phyloP scores from a whole-genome alignment of 2,329 filamentous ascomycete genomes.

The Colletotrichum abscissum region DNA sequence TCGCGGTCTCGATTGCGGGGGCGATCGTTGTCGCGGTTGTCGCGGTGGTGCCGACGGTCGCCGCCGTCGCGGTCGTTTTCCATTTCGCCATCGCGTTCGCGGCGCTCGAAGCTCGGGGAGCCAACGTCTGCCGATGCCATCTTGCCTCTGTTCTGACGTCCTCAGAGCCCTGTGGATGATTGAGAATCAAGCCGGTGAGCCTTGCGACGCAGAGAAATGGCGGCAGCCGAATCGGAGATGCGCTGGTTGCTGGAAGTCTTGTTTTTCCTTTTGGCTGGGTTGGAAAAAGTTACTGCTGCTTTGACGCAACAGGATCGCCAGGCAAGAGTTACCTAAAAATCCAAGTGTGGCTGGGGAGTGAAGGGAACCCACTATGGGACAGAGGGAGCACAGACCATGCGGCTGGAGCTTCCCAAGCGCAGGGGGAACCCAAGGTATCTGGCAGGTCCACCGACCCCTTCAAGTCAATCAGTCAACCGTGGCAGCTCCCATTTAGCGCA shows the following conservation, averaged over 20 bases:
- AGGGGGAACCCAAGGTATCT: background rate
- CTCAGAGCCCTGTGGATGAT: background rate
- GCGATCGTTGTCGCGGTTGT: conserved; percentile 37
- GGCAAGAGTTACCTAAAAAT: conserved; percentile 20
- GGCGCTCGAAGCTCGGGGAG: conserved; percentile 52
- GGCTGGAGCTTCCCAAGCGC: conserved; percentile 26
- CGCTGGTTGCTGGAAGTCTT: conserved; percentile 3
- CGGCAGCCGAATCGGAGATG: conserved; percentile 13
- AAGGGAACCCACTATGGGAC: background rate
- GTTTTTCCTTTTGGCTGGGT: background rate
- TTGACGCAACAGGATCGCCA: conserved; percentile 17
- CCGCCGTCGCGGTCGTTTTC: conserved; percentile 52
- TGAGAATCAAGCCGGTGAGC: background rate
- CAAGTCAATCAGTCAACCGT: conserved; percentile 28
- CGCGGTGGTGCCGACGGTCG: conserved; percentile 55
- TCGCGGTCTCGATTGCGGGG: conserved; percentile 50
- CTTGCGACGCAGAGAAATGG: conserved; percentile 13
- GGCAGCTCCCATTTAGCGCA: conserved; percentile 30
- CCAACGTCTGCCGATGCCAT: conserved; percentile 60
- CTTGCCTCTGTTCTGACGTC: conserved; percentile 11
- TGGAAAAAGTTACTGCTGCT: conserved; percentile 9
- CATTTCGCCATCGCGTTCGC: conserved; percentile 33
- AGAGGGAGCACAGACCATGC: background rate
- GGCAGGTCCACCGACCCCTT: background rate
- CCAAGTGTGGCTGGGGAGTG: conserved; percentile 28